Evolutionary conservation across 345 rosid species (phyloP).

Genomic region (Dimocarpus longan): DNA sequence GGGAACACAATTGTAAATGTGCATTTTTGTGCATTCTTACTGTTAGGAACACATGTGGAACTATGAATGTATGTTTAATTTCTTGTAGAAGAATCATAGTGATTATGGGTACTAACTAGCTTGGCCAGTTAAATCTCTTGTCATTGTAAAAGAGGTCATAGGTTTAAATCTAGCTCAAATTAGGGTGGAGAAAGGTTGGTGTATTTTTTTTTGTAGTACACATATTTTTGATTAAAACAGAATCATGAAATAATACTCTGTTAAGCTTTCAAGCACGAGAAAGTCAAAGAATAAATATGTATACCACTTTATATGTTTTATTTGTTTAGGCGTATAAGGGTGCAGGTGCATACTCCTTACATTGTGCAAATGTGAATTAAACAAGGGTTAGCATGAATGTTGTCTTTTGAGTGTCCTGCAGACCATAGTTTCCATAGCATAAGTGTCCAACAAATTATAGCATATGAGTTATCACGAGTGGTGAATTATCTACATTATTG

Average conservation of each 20-base stretch:
- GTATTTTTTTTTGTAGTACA: too few species aligned
- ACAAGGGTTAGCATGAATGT: too few species aligned
- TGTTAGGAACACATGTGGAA: not conserved
- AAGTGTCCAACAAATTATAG: not conserved
- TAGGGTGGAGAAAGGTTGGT: not conserved
- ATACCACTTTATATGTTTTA: not conserved
- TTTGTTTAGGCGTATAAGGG: not conserved
- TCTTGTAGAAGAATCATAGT: not conserved
- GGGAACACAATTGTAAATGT: not conserved
- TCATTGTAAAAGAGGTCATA: not conserved
- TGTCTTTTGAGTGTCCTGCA: not conserved
- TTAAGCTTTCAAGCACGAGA: not conserved
- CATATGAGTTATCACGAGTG: not conserved
- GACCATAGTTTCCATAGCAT: not conserved
- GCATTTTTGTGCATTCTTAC: not conserved
- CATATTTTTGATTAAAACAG: too few species aligned
- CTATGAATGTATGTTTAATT: not conserved
- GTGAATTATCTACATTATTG: too few species aligned
- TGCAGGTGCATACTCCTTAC: not conserved
- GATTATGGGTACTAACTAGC: not conserved
- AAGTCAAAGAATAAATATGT: not conserved
- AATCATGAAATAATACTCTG: not conserved
- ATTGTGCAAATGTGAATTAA: not conserved
- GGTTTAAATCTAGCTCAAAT: not conserved
- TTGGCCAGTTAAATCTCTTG: not conserved